Percentiles rank a stretch among this genome's conserved stretches.
Evolutionary conservation across 768 basidiomycete species (phyloP).

Genomic region (Mycena filopes): DNA sequence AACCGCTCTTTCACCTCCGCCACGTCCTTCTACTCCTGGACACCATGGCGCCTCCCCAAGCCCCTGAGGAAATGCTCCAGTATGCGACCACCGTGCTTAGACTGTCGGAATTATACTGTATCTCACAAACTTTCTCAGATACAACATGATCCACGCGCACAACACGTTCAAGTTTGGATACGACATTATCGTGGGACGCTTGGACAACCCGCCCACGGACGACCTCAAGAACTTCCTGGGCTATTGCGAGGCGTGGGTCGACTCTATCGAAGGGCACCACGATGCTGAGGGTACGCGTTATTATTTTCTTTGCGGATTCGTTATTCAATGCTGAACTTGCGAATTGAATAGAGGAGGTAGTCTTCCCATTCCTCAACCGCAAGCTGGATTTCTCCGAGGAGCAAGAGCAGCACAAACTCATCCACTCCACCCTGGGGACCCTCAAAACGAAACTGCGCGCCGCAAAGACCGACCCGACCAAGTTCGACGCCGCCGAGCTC

Average conservation of each 20-base stretch:
- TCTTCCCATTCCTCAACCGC: conserved; percentile 47
- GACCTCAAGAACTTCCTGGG: conserved; percentile 52
- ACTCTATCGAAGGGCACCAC: conserved; percentile 46
- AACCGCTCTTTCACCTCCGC: conserved; percentile 2
- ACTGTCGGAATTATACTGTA: background rate
- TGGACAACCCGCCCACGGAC: conserved; percentile 44
- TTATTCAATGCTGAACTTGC: background rate
- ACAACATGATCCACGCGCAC: conserved; percentile 38
- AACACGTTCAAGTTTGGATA: conserved; percentile 47
- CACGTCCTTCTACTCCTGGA: background rate
- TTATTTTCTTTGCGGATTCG: background rate
- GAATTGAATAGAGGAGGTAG: conserved; percentile 37
- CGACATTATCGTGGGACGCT: conserved; percentile 43
- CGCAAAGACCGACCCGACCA: conserved; percentile 38
- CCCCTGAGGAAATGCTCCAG: conserved; percentile 14
- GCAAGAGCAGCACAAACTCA: conserved; percentile 45
- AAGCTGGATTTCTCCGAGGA: conserved; percentile 51
- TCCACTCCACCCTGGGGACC: conserved; percentile 42
- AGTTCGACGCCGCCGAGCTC: conserved; percentile 42
- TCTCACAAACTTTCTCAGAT: conserved; percentile 10
- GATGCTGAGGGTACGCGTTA: conserved; percentile 40
- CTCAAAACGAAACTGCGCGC: conserved; percentile 36
- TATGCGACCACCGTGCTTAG: background rate
- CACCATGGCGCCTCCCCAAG: conserved; percentile 9
- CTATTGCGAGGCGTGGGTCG: conserved; percentile 49